Evolutionary conservation across 2,329 filamentous ascomycete species (phyloP), one percentile per base, ranked within the genome.

Genomic region (Monosporascus sp.): DNA sequence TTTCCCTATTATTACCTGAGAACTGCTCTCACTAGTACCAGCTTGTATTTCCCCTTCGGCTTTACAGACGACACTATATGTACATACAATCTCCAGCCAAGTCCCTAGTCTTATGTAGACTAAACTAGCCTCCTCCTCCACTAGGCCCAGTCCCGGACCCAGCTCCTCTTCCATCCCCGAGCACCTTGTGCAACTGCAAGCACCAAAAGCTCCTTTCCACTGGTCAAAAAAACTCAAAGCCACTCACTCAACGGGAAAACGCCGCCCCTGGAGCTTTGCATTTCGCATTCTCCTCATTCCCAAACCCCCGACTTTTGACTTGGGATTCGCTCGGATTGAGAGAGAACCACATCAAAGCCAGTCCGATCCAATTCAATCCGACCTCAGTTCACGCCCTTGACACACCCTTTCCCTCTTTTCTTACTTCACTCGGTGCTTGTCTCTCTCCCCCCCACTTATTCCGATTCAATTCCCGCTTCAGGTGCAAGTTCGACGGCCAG

Each of bases 361-460:
- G 14, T 46, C 17, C 24, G 17, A 46, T 46, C 43, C 43, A 46
- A 31, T 28, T 22, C 22, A 18, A 28, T 28, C 3, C 43, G 20
- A 46, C 24, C 41, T 26, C 20, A 22, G 41, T 26, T 20, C 6
- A 41, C 17, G 38, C 38, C 38, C 8, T 46, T 11, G 41, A 20
- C 41, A 18, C 24, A 48, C 43, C 50, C 47, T 51, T 48, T 24
- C 49, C 20, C 37, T 52, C 46, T 49, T 37, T 49, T 35, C 9
- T 24, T 22, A n/a, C 37, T 49, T 49, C 26, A 26, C 8, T 46
- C 15, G 15, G 24, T 46, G 31, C 11, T 14, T 35, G 15, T 46
- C 43, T 46, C 14, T 31, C 43, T n/a, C 3, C 26, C 15, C 43
- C 8, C 43, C 24, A 26, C 24, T 26, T 7, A 17, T 24, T 17